phyloP scores from a whole-genome alignment of 2,329 filamentous ascomycete species.

The Aspergillus vadensis region DNA sequence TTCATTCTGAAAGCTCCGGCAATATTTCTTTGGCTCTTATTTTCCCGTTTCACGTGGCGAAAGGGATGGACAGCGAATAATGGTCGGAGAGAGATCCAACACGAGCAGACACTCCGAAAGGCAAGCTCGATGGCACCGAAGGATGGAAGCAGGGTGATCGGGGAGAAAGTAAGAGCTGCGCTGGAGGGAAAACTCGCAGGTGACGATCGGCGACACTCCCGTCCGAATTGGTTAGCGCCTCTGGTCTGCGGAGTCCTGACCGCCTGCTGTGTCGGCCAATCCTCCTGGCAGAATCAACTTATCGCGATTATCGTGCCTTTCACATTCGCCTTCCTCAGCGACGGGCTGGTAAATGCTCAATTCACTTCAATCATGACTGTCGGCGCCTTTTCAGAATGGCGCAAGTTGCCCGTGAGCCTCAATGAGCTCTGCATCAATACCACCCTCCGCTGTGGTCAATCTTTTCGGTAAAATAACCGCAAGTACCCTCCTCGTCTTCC shows the following conservation, averaged over 20 bases:
- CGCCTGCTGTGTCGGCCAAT: conserved; percentile 25
- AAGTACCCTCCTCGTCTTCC: background rate
- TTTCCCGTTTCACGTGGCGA: background rate
- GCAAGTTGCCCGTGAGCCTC: conserved; percentile 77
- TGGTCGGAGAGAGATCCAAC: background rate
- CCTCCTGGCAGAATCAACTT: conserved; percentile 27
- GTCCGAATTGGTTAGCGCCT: conserved; percentile 26
- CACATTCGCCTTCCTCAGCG: conserved; percentile 1
- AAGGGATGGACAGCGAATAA: background rate
- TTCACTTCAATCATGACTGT: conserved; percentile 35
- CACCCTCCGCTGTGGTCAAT: conserved; percentile 90
- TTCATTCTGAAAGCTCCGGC: conserved; percentile 63
- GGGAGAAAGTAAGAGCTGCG: conserved; percentile 16
- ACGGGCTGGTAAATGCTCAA: background rate
- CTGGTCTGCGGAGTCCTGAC: conserved; percentile 25
- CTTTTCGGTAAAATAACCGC: conserved; percentile 63
- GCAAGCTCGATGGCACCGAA: conserved; percentile 6
- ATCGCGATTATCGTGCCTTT: background rate
- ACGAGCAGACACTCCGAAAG: background rate
- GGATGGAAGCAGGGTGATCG: conserved; percentile 11
- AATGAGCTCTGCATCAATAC: conserved; percentile 93
- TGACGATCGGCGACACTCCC: conserved; percentile 25
- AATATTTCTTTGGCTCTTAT: conserved; percentile 20
- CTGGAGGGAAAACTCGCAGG: conserved; percentile 38
- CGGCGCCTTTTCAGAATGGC: conserved; percentile 72